These are phyloP conservation scores for Comarum palustre DNA, from an alignment of 306 rosid genomes.

Conservation along the genomic window DNA sequence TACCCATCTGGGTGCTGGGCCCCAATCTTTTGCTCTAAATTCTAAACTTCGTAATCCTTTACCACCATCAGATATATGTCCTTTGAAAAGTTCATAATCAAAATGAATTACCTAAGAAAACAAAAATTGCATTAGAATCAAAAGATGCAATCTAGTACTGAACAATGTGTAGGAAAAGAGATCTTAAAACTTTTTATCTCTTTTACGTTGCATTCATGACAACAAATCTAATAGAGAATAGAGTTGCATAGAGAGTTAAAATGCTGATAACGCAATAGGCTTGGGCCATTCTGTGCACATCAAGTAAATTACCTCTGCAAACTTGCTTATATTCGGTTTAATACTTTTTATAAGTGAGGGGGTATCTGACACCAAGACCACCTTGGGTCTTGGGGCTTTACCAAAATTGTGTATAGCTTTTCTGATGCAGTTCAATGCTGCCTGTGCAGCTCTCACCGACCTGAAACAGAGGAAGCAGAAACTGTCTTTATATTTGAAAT, in stretches of 20 bases:
- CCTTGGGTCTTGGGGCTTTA: conserved; percentile 51
- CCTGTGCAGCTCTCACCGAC: conserved; percentile 69
- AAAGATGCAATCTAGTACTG: not conserved
- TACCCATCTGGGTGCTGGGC: conserved; percentile 98
- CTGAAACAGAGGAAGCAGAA: conserved; percentile 45
- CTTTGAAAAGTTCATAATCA: conserved; percentile 71
- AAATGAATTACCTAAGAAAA: conserved; percentile 74
- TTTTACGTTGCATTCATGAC: not conserved
- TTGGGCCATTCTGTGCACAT: not conserved
- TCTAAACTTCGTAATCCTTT: conserved; percentile 48
- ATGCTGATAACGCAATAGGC: not conserved
- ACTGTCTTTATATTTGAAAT: not conserved
- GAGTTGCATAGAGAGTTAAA: not conserved
- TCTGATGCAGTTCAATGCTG: conserved; percentile 65
- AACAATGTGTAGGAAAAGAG: not conserved
- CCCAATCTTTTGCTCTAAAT: conserved; percentile 92
- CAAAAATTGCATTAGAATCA: conserved; percentile 7
- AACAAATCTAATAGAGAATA: not conserved
- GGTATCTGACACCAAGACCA: conserved; percentile 81
- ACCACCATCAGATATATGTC: conserved; percentile 47
- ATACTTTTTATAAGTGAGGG: conserved; percentile 66
- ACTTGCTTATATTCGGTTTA: conserved; percentile 49
- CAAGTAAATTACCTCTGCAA: conserved; percentile 70
- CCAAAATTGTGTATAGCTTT: conserved; percentile 46
- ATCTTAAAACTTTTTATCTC: not conserved